Conservation (phyloP, 208 protist species). For the Angomonas desouzai region DNA sequence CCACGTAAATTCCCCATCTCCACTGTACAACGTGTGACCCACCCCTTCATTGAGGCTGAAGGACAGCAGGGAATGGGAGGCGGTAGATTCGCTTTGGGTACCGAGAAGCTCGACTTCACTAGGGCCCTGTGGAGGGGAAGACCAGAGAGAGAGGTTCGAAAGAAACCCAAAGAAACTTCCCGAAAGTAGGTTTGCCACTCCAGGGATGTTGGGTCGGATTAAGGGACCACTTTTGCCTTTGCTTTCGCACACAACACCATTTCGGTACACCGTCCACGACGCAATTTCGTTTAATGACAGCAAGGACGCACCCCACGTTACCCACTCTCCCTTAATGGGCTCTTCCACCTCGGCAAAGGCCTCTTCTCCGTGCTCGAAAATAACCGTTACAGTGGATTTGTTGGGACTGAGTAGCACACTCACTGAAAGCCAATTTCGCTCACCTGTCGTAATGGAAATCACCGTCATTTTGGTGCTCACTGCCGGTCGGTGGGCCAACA, state of each 20-base stretch:
- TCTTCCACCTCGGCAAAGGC: slow-evolving; percentile 64
- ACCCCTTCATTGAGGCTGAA: slow-evolving; percentile 70
- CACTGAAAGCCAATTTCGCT: slow-evolving; percentile 57
- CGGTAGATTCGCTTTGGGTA: slow-evolving; percentile 43
- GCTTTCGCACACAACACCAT: slow-evolving; percentile 46
- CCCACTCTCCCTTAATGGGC: slow-evolving; percentile 46
- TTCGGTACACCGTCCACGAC: slow-evolving; percentile 68
- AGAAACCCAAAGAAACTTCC: slow-evolving; percentile 8
- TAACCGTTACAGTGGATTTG: slow-evolving; percentile 39
- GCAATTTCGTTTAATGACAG: slow-evolving; percentile 49
- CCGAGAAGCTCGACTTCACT: slow-evolving; percentile 1
- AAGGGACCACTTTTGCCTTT: slow-evolving; percentile 42
- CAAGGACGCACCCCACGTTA: slow-evolving; percentile 73
- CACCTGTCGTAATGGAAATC: slow-evolving; percentile 34
- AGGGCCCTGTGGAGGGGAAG: slow-evolving; percentile 2
- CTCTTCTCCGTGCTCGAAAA: slow-evolving; percentile 62
- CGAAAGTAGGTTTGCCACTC: slow-evolving; percentile 20
- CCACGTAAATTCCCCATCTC: slow-evolving; percentile 40
- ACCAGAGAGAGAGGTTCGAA: slow-evolving; percentile 21
- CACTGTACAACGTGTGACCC: slow-evolving; percentile 55
- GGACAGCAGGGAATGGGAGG: slow-evolving; percentile 25
- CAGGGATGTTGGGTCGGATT: slow-evolving; percentile 25
- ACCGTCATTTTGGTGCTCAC: slow-evolving; percentile 20
- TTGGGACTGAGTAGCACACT: slow-evolving; percentile 33
- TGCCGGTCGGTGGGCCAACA: slow-evolving; percentile 29